Evolutionary conservation across 2,329 filamentous ascomycete species (phyloP), one percentile per base, ranked within the genome.

Genomic region (Monosporascus ibericus): DNA sequence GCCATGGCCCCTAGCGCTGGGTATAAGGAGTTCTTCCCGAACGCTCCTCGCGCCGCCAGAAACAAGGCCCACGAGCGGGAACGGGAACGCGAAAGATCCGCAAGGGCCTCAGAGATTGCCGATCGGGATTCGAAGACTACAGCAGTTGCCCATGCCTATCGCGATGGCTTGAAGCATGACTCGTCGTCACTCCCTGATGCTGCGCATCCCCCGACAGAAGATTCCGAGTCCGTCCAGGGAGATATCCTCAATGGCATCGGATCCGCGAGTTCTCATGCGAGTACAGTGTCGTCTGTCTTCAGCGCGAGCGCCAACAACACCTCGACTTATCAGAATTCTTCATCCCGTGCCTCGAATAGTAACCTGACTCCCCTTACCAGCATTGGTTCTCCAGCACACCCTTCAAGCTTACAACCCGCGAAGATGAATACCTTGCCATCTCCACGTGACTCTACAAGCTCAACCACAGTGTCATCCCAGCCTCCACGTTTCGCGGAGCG

Each of bases 21-120:
- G 75, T 92, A 91, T 79, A 88, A 87, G 74, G 85, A 91, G 75
- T 94, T 90, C 80, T 92, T 91, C 72, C 88, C 87, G 62, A 84
- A 86, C 68, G 88, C 87, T 67, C 87, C 88, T 62, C 81, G 82
- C 63, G 84, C 82, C 53, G 76, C 78, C 52, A 76, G 76, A 69
- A 77, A 81, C 67, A 77, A 76, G 64, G 77, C 79, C 59, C 78
- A 77, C 67, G 81, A 85, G 68, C 76, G 82, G 67, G 80, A 85
- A 69, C 76, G 82, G 67, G 80, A 83, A 66, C 84, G 78, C 69
- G 76, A 79, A 75, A 82, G 74, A 69, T 70, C 71, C 55, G 74
- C 73, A 60, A 72, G 60, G 44, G 52, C 59, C 52, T 61, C 60
- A 54, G 61, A 64, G 42, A 48, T 54, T 51, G 48, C 59, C 63